A percentile compares a stretch with the other conserved stretches of the same genome.
These are phyloP conservation scores for Chaetomium olivaceum DNA, from an alignment of 2,329 filamentous ascomycete species.

Conservation along the genomic window DNA sequence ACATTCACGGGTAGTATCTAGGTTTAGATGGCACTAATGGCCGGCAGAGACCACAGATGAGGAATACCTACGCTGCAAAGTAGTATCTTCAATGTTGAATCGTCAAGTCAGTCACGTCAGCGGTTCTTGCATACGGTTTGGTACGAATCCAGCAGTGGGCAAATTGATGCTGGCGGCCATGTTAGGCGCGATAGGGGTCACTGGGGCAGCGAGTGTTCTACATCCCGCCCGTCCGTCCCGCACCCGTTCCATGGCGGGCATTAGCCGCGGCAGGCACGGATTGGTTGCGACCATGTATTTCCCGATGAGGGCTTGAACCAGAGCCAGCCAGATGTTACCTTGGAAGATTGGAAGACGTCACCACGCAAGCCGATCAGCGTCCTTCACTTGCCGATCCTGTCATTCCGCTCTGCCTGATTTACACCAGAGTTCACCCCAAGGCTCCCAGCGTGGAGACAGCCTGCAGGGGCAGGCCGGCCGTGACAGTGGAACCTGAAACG, in stretches of 20 bases:
- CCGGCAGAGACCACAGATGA: background rate
- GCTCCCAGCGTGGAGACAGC: background rate
- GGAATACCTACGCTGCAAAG: background rate
- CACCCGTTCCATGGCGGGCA: too few relatives aligned
- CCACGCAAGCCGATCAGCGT: background rate
- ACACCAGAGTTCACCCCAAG: background rate
- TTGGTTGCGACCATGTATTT: too few relatives aligned
- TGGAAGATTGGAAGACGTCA: background rate
- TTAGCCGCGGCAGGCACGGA: too few relatives aligned
- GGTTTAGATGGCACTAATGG: background rate
- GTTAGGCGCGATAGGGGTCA: too few relatives aligned
- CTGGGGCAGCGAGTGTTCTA: too few relatives aligned
- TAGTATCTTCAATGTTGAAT: background rate
- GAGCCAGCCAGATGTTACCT: background rate
- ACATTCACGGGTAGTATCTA: background rate
- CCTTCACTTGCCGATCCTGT: background rate
- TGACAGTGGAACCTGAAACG: conserved; percentile 8
- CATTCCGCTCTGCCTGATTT: background rate
- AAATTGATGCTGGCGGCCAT: background rate
- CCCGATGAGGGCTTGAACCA: background rate
- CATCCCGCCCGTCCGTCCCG: too few relatives aligned
- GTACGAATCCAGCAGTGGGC: background rate
- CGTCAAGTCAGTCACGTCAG: background rate
- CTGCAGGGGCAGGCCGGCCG: background rate
- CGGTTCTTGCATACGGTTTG: too few relatives aligned